Conservation (phyloP, 2,329 filamentous ascomycete genomes). For the Madurella mycetomatis region DNA sequence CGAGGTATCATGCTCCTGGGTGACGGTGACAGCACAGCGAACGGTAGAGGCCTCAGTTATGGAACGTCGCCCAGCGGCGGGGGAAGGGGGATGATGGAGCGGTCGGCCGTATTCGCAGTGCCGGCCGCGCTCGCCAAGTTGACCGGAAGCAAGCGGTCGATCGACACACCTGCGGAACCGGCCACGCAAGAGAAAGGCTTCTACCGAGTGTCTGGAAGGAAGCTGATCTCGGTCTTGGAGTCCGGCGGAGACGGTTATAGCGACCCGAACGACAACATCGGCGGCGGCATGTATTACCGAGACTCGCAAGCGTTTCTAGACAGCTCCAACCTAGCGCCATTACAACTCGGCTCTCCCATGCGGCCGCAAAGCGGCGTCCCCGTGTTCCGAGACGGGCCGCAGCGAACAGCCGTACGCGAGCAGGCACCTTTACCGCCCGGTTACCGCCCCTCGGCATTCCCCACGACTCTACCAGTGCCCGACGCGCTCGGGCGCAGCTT, state of each 20-base stretch:
- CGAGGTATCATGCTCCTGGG: slow-evolving; percentile 41
- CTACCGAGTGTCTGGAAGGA: slow-evolving; percentile 61
- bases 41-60: slow-evolving; percentile 18
- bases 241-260: slow-evolving; percentile 60
- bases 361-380: slow-evolving; percentile 56
- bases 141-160: slow-evolving; percentile 20
- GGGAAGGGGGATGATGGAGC: slow-evolving; percentile 42
- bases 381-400: slow-evolving; percentile 62
- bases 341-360: slow-evolving; percentile 56
- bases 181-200: slow-evolving; percentile 53
- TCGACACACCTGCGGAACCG: slow-evolving; percentile 10
- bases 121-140: slow-evolving; percentile 31
- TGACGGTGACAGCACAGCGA: slow-evolving; percentile 33
- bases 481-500: slow-evolving; percentile 24
- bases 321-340: slow-evolving; percentile 22
- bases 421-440: slow-evolving; percentile 44
- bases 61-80: slow-evolving; percentile 23
- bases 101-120: slow-evolving; percentile 42
- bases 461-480: slow-evolving; percentile 26
- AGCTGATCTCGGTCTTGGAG: slow-evolving; percentile 59
- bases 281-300: slow-evolving; percentile 49
- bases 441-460: slow-evolving; percentile 29
- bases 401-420: slow-evolving; percentile 56
- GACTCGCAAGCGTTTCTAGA: slow-evolving; percentile 47
- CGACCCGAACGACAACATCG: slow-evolving; percentile 39